These are phyloP conservation scores for Cystobasidium pallidum DNA, from an alignment of 1,284 basidiomycete species.

Conservation along the genomic window DNA sequence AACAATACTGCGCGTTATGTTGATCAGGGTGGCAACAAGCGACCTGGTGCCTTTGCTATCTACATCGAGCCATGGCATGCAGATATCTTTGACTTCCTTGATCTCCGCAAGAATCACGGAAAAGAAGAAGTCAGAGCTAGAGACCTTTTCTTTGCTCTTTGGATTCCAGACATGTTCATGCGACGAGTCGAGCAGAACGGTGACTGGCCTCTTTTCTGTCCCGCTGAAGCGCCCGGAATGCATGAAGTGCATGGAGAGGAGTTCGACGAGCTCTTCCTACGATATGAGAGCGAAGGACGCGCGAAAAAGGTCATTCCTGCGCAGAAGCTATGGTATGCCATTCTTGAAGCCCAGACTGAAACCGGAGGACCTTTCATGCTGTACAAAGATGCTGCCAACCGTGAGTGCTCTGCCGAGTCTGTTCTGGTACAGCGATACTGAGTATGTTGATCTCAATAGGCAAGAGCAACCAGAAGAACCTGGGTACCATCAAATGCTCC, in stretches of 20 bases:
- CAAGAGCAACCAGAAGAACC: slow-evolving; percentile 98
- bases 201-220: slow-evolving; percentile 97
- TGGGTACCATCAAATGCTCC: slow-evolving; percentile 98
- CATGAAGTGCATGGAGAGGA: slow-evolving; percentile 89
- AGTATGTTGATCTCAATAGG: slow-evolving; percentile 58
- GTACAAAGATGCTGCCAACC: slow-evolving; percentile 72
- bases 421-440: slow-evolving; percentile 52
- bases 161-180: slow-evolving; percentile 98
- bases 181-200: slow-evolving; percentile 84
- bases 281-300: slow-evolving; percentile 89
- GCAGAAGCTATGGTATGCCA: slow-evolving; percentile 98
- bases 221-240: slow-evolving; percentile 90
- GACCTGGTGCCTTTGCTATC: slow-evolving; percentile 90
- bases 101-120: slow-evolving; percentile 98
- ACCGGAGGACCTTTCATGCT: slow-evolving; percentile 98
- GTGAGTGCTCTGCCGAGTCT: slow-evolving; percentile 50
- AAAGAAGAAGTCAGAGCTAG: slow-evolving; percentile 97
- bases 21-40: slow-evolving; percentile 99
- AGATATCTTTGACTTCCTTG: slow-evolving; percentile 96
- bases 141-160: slow-evolving; percentile 97
- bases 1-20: slow-evolving; percentile 99
- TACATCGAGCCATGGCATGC: slow-evolving; percentile 65
- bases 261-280: slow-evolving; percentile 86
- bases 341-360: slow-evolving; percentile 96
- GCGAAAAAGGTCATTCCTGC: slow-evolving; percentile 86